Base-by-base conservation (phyloP, 768 basidiomycete genomes). In the Cubamyces sp. region DNA sequence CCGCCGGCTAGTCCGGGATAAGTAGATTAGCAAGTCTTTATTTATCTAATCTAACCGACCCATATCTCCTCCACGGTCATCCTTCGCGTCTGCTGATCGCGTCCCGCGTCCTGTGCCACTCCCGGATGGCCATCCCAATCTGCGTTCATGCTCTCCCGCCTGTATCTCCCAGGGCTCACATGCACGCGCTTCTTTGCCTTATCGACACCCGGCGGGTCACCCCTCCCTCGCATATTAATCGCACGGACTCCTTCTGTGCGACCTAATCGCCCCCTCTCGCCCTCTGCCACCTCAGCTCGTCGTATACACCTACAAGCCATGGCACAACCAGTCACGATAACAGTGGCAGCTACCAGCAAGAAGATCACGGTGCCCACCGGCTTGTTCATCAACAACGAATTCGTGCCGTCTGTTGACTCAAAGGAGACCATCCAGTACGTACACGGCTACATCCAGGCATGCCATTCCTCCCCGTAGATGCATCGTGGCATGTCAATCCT, bases 311-410 rank as follows among this genome's bases (percentile, higher is more conserved):
- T 54, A 43, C 61, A 54, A 15, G 68, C 61, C 62, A 70, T 69
- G 67, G 65, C 66, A 6, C 61, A 61, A 40, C 37, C 66, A 49
- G 60, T 68, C 37, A 64, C 70, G 41, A 46, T 76, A 30, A 61
- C 68, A 37, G 49, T 74, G n/a, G 66, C 74, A 18, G 61, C 64
- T 5, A 68, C 70, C 5, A 71, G 69, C 58, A 67, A 65, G 45
- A 71, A 77, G 68, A 78, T 92, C 52, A 77, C 78, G 39, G 80
- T 95, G 40, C 87, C 88, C 11, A 92, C 91, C 7, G 93, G 93
- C 18, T 81, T 96, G 25, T 98, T 92, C 79, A 95, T 98, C 76
- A 87, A 95, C 79, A 93, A 92, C 72, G 83, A 94, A 71, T 96
- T 94, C 69, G 88, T 92, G 28, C 73, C 85, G n/a, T 91, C 90